Percentiles rank a stretch among this genome's conserved stretches.
phyloP scores from a whole-genome alignment of 2,329 filamentous ascomycete genomes.

The Lachnum nothofagi region DNA sequence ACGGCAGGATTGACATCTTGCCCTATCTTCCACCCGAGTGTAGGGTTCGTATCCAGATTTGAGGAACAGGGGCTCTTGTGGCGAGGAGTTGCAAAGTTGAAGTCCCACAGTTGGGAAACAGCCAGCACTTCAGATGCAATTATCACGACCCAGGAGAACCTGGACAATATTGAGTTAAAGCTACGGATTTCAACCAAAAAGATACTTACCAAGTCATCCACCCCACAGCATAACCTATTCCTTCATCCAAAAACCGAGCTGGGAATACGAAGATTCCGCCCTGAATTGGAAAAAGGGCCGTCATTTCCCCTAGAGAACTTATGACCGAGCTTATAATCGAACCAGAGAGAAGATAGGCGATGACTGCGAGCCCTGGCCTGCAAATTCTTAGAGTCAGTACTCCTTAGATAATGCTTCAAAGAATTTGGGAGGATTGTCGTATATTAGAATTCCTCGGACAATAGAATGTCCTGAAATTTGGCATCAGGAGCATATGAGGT shows the following conservation, averaged over 20 bases:
- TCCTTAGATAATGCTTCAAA: too few relatives aligned
- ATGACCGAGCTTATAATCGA: conserved; percentile 47
- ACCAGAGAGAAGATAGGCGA: conserved; percentile 41
- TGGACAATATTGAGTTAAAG: conserved; percentile 9
- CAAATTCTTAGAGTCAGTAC: too few relatives aligned
- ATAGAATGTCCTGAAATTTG: too few relatives aligned
- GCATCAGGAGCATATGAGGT: too few relatives aligned
- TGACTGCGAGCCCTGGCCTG: conserved; percentile 38
- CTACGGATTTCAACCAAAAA: too few relatives aligned
- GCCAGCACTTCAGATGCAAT: conserved; percentile 36
- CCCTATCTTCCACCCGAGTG: conserved; percentile 28
- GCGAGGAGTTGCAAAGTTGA: conserved; percentile 34
- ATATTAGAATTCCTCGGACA: too few relatives aligned
- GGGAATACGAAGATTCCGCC: conserved; percentile 28
- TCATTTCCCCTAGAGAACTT: conserved; percentile 37
- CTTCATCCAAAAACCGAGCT: conserved; percentile 14
- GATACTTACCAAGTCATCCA: conserved; percentile 40
- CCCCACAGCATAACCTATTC: conserved; percentile 17
- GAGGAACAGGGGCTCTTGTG: conserved; percentile 32
- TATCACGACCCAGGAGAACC: conserved; percentile 33
- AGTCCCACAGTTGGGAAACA: conserved; percentile 38
- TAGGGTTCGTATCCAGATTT: conserved; percentile 13
- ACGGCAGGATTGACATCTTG: conserved; percentile 34
- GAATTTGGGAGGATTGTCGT: too few relatives aligned
- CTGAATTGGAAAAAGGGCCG: conserved; percentile 36